These are phyloP conservation scores for Trichoderma pleuroti DNA, from an alignment of 2,329 filamentous ascomycete species.

Conservation along the genomic window DNA sequence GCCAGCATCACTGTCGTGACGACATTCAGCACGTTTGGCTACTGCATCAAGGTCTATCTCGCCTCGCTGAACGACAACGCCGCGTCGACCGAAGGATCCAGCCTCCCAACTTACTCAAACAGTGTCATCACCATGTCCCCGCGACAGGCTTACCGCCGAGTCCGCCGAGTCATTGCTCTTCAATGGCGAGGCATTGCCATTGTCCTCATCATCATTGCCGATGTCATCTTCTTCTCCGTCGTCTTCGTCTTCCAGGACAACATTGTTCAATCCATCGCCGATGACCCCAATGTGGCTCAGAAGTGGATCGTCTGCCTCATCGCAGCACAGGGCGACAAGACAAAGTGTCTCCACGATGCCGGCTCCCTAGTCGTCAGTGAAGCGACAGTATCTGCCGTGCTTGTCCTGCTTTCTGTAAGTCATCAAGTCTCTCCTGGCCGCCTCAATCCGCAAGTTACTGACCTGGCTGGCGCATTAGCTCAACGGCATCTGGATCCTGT, in stretches of 20 bases:
- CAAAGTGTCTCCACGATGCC: slow-evolving; percentile 61
- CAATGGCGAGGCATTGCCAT: slow-evolving; percentile 94
- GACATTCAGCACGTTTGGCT: slow-evolving; percentile 81
- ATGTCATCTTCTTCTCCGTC: slow-evolving; percentile 91
- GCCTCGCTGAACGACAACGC: slow-evolving; percentile 73
- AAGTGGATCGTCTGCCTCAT: slow-evolving; percentile 73
- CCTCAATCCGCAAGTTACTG: slow-evolving; percentile 24
- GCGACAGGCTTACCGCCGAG: slow-evolving; percentile 80
- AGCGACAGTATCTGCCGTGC: slow-evolving; percentile 72
- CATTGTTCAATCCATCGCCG: slow-evolving; percentile 57
- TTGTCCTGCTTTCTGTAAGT: slow-evolving; percentile 76
- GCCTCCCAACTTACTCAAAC: slow-evolving; percentile 65
- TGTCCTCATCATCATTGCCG: slow-evolving; percentile 81
- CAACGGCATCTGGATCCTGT: slow-evolving; percentile 79
- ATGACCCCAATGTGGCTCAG: slow-evolving; percentile 50
- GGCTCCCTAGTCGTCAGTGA: slow-evolving; percentile 65
- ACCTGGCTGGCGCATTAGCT: slow-evolving; percentile 45
- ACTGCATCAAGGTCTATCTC: slow-evolving; percentile 94
- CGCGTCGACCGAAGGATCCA: slow-evolving; percentile 66
- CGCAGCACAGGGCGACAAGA: slow-evolving; percentile 53
- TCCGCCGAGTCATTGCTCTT: slow-evolving; percentile 80
- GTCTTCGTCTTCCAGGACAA: slow-evolving; percentile 87
- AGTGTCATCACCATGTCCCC: slow-evolving; percentile 77
- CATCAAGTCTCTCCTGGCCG: background rate
- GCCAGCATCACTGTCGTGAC: slow-evolving; percentile 71